Percentiles rank a stretch among this genome's conserved stretches.
phyloP scores from a whole-genome alignment of 345 rosid genomes.

The Chamaenerion angustifolium region DNA sequence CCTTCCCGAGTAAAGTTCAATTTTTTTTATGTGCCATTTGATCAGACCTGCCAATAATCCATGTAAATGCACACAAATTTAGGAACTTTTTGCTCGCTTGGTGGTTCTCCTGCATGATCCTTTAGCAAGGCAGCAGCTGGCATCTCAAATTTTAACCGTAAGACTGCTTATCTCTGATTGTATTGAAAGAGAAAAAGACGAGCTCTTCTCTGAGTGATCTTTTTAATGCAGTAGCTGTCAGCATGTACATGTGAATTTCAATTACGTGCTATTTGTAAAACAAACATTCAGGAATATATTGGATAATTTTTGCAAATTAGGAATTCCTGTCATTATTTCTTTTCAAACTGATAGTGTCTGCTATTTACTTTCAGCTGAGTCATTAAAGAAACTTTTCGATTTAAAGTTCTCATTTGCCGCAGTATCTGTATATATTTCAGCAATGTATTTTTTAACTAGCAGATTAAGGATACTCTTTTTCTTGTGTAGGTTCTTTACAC shows the following conservation, averaged over 20 bases:
- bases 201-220: too few species aligned
- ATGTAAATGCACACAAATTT: constrained; percentile 7
- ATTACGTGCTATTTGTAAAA: too few species aligned
- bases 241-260: too few species aligned
- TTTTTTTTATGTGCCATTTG: constrained; percentile 9
- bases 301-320: too few species aligned
- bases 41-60: background rate
- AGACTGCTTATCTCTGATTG: constrained; percentile 11
- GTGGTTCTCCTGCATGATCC: constrained; percentile 95
- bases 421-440: too few species aligned
- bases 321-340: too few species aligned
- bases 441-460: background rate
- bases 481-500: constrained; percentile 66
- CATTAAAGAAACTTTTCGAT: too few species aligned
- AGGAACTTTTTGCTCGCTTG: constrained; percentile 93
- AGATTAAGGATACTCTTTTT: background rate
- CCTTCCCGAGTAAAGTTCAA: constrained; percentile 3
- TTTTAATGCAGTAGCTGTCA: too few species aligned
- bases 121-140: constrained; percentile 71
- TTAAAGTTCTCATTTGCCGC: too few species aligned
- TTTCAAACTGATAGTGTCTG: too few species aligned
- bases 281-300: too few species aligned
- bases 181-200: background rate
- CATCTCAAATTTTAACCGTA: constrained; percentile 83
- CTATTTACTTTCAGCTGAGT: too few species aligned